Evolutionary conservation across 2,329 filamentous ascomycete genomes (phyloP).

Genomic region (Acrodontium crateriforme): DNA sequence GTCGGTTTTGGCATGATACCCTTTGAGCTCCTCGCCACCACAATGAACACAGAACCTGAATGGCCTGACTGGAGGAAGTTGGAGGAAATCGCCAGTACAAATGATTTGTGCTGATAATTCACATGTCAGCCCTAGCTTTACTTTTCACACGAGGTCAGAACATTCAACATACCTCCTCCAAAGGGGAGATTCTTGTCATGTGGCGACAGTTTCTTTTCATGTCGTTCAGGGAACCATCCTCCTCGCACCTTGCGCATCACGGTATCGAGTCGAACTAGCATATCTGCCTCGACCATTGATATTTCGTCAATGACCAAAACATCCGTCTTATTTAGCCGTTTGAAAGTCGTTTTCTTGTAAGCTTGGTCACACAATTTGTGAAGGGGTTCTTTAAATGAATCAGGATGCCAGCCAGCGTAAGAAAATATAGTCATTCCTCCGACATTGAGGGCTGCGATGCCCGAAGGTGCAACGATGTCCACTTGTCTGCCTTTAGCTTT

Average conservation of each 20-base stretch:
- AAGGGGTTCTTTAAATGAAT: conserved; percentile 26
- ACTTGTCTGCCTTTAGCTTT: conserved; percentile 26
- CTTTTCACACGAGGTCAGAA: too few relatives aligned
- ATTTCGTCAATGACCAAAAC: conserved; percentile 52
- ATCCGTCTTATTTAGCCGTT: conserved; percentile 24
- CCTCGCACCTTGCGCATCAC: conserved; percentile 3
- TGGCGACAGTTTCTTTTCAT: neutral
- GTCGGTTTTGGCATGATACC: conserved; percentile 1
- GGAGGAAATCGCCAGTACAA: conserved; percentile 46
- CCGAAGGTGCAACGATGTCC: conserved; percentile 45
- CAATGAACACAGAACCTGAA: conserved; percentile 33
- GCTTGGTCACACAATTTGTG: conserved; percentile 12
- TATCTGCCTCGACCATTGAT: conserved; percentile 45
- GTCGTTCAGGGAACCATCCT: neutral
- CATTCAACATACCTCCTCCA: too few relatives aligned
- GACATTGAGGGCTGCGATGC: conserved; percentile 44
- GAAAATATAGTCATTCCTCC: conserved; percentile 43
- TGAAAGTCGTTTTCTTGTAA: conserved; percentile 16
- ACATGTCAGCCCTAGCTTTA: too few relatives aligned
- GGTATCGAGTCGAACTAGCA: conserved; percentile 39
- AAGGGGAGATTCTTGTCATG: conserved; percentile 2
- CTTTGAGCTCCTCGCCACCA: conserved; percentile 2
- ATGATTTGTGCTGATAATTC: too few relatives aligned
- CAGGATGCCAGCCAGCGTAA: conserved; percentile 43
- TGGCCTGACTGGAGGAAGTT: conserved; percentile 44